Conservation (phyloP, 306 rosid genomes). For the Dryas drummondii region DNA sequence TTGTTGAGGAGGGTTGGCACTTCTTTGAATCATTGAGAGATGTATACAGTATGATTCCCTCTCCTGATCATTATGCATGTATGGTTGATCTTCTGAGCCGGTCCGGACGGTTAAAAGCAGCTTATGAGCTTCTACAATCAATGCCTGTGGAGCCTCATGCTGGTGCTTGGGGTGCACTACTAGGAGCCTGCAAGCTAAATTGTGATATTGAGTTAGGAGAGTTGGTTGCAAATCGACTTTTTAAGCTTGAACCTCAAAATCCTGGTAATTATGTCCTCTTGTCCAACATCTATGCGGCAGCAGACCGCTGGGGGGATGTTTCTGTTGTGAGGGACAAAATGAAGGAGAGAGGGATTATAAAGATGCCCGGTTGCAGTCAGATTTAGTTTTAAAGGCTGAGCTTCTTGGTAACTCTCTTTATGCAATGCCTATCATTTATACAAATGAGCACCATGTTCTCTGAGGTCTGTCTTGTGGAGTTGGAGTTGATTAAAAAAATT, state of each 20-base stretch:
- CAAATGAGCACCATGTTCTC: neutral
- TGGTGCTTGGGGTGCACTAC: conserved; percentile 78
- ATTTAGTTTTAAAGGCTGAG: conserved; percentile 12
- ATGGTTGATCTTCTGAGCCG: conserved; percentile 82
- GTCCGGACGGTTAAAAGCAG: conserved; percentile 52
- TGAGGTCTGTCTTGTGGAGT: neutral
- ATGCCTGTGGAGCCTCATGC: conserved; percentile 60
- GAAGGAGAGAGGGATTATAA: conserved; percentile 55
- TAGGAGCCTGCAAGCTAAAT: conserved; percentile 66
- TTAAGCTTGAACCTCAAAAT: conserved; percentile 65
- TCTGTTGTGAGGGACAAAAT: conserved; percentile 59
- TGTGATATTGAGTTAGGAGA: conserved; percentile 52
- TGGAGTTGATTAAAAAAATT: neutral
- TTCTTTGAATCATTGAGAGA: conserved; percentile 55
- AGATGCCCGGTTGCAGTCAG: conserved; percentile 62
- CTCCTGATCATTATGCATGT: conserved; percentile 72
- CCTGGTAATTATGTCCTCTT: conserved; percentile 62
- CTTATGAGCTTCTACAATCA: conserved; percentile 59
- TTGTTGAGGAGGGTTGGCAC: conserved; percentile 67
- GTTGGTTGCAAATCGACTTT: conserved; percentile 55
- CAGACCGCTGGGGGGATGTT: conserved; percentile 68
- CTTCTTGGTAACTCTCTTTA: neutral
- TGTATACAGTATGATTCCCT: conserved; percentile 45
- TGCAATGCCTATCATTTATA: neutral
- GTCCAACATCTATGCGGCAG: conserved; percentile 72